Base-by-base conservation (phyloP, 768 basidiomycete species). In the Leccinum olivaceopallidum region DNA sequence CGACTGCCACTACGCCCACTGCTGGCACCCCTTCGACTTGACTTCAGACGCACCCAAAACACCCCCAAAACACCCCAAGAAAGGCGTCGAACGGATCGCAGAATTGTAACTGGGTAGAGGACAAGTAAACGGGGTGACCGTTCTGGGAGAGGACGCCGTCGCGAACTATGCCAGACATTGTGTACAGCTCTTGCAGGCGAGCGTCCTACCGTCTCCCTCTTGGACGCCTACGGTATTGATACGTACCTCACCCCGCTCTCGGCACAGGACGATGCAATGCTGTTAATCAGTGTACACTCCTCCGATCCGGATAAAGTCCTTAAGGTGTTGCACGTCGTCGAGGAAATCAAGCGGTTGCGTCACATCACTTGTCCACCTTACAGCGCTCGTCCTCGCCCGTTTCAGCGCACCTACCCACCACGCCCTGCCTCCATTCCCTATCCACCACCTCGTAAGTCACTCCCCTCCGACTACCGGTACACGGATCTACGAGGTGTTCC, bases 321-420 rank as follows among this genome's bases (percentile, higher is more conserved):
- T 4, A 93, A 90, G 66, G 92, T 93, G 1, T 78, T 94, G 36
- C 85, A 86, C 58, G 86, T 93, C 4, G 91, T 92, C 0, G 89
- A 93, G 66, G 84, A 91, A 68, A 85, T 85, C 1, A 94, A 90
- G 68, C 83, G 91, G n/a, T 78, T 87, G 55, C 80, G 88, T 44
- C 78, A 93, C 66, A 92, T 26, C 26, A 26, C 26, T 26, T 26
- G 26, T 26, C 26, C 26, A 26, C 26, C 26, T 26, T 26, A 26
- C 26, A 26, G 26, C 26, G 26, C 26, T 26, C 26, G 26, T 26
- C 26, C 26, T 26, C 26, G 26, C 26, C 26, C 26, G 26, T 26
- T 26, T 26, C 26, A 26, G 26, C 26, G 26, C 26, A 26, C 26
- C 26, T 26, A 26, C 26, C 26, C 26, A 26, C 26, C 26, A 26